These are phyloP conservation scores for Conticribra weissflogii DNA, from an alignment of 108 stramenopile species.

Conservation along the genomic window DNA sequence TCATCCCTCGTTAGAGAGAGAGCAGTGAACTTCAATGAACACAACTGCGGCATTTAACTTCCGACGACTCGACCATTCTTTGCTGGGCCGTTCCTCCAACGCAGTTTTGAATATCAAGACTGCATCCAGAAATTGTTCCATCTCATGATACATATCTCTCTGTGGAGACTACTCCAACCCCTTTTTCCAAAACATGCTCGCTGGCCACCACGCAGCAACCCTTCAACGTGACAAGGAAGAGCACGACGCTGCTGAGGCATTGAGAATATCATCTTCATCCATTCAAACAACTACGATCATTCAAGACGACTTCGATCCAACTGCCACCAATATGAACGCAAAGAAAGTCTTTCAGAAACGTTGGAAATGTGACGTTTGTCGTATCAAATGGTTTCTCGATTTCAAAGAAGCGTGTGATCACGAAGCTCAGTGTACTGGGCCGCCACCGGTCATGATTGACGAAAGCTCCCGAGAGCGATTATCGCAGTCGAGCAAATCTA, in stretches of 20 bases:
- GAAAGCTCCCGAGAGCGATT: background rate
- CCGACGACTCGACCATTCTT: too few species aligned
- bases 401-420: slow-evolving; percentile 70
- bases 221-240: background rate
- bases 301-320: background rate
- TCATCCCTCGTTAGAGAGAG: too few species aligned
- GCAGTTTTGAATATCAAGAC: too few species aligned
- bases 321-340: background rate
- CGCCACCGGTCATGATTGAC: background rate
- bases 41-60: too few species aligned
- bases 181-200: background rate
- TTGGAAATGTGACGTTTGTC: slow-evolving; percentile 81
- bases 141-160: too few species aligned
- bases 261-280: too few species aligned
- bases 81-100: too few species aligned
- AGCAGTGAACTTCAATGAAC: too few species aligned
- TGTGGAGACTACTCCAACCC: too few species aligned
- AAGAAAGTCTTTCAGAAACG: slow-evolving; percentile 35
- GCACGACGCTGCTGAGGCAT: background rate
- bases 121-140: too few species aligned
- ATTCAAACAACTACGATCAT: background rate
- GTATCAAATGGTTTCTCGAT: slow-evolving; percentile 48
- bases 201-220: background rate
- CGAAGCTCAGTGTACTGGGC: slow-evolving; percentile 49
- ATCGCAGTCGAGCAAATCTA: background rate